Evolutionary conservation across 495 filamentous ascomycete genomes (phyloP), one percentile per base, ranked within the genome.

Genomic region (Podospora tetraspora): DNA sequence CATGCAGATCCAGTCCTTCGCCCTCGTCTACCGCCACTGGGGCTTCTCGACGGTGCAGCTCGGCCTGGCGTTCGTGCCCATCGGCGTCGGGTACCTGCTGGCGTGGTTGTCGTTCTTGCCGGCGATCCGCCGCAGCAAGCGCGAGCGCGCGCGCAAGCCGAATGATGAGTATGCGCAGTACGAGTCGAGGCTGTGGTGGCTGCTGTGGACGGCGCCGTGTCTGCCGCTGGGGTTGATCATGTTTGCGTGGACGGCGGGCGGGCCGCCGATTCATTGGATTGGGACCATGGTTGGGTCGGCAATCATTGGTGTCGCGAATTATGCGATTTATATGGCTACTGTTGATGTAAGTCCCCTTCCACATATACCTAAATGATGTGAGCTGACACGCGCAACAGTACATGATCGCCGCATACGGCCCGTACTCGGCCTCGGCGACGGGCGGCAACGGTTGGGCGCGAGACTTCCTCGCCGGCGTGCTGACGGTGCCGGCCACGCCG

Each of bases 381-480:
- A 62, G 5, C 43, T 52, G 16, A 11, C 19, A 19, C 2, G 22
- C 0, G 13, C 1, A 21, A 30, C 22, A 74, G 71, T 94, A 94
- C 79, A 93, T 92, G 91, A 86, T 93, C n/a, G 87, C 85, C 57
- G 85, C 89, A 1, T 93, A 94, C 74, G 91, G 91, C 0, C 89
- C 88, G 0, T 93, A 92, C 75, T 88, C 89, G 27, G 89, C 91
- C 4, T 92, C 90, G 1, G 91, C 91, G 0, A 93, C 91, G 1
- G 91, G 91, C 22, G 89, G 88, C 1, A 91, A 91, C 69, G 88
- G 85, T 0, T 83, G 81, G 80, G 82, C 91, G 61, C 85, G 92
- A 70, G 92, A 96, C 76, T 91, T 96, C 79, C 79, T 96, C 12
- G 92, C 92, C 64, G 92, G 92, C 81, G 84, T 92, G 9, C 81